These are phyloP conservation scores for Penicillium rolfsii DNA, from an alignment of 2,329 filamentous ascomycete genomes.

Conservation along the genomic window DNA sequence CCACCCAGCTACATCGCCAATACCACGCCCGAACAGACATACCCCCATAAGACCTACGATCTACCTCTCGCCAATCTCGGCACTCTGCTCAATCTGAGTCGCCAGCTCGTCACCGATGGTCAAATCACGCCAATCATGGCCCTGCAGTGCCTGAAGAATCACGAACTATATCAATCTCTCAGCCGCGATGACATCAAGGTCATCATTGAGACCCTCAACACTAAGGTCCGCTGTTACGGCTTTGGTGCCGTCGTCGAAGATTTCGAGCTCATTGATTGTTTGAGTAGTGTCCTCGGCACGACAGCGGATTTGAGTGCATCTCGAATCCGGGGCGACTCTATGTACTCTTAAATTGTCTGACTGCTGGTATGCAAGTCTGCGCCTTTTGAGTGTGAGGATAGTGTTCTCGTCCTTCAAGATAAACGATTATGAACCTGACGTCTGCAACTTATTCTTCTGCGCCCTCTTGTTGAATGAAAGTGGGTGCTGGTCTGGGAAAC, in stretches of 20 bases:
- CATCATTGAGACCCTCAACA: slow-evolving; percentile 72
- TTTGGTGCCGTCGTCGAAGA: slow-evolving; percentile 73
- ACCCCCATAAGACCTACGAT: slow-evolving; percentile 76
- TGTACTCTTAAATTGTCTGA: slow-evolving; percentile 35
- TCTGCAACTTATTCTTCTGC: slow-evolving; percentile 7
- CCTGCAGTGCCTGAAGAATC: slow-evolving; percentile 77
- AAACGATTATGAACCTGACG: slow-evolving; percentile 18
- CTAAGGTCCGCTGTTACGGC: slow-evolving; percentile 89
- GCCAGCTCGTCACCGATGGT: slow-evolving; percentile 78
- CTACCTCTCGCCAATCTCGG: slow-evolving; percentile 74
- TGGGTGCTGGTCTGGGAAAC: not conserved
- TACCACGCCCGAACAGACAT: slow-evolving; percentile 57
- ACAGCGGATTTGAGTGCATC: slow-evolving; percentile 37
- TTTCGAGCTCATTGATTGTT: slow-evolving; percentile 69
- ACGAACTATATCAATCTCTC: slow-evolving; percentile 70
- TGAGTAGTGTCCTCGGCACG: slow-evolving; percentile 67
- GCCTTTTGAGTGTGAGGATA: not conserved
- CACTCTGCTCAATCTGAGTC: slow-evolving; percentile 82
- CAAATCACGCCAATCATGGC: slow-evolving; percentile 92
- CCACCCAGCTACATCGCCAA: slow-evolving; percentile 66
- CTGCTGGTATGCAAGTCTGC: not conserved
- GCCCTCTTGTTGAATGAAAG: slow-evolving; percentile 9
- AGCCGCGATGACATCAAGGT: slow-evolving; percentile 68
- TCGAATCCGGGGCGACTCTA: slow-evolving; percentile 35
- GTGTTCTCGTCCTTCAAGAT: not conserved